Conservation (phyloP, 2,329 filamentous ascomycete species). For the Monosporascus sp. region DNA sequence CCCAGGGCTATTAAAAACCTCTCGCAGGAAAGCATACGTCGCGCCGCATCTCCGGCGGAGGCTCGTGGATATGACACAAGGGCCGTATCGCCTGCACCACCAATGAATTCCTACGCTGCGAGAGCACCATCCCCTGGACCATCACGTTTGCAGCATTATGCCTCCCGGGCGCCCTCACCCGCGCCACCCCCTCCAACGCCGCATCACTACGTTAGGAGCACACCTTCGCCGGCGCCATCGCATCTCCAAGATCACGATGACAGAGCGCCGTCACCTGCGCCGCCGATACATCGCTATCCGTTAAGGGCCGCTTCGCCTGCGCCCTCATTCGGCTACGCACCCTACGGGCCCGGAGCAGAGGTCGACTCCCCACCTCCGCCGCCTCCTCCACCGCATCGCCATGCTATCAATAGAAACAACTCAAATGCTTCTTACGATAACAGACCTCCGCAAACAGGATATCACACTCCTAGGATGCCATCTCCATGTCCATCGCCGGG, state of each 20-base stretch:
- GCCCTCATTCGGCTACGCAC: conserved; percentile 33
- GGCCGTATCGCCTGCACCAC: conserved; percentile 20
- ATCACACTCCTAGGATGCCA: conserved; percentile 50
- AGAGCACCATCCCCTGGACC: conserved; percentile 28
- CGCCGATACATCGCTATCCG: conserved; percentile 18
- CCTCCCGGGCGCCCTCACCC: conserved; percentile 27
- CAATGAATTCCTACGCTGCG: conserved; percentile 7
- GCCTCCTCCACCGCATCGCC: conserved; percentile 77
- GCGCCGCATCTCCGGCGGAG: conserved; percentile 16
- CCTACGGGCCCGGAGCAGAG: conserved; percentile 26
- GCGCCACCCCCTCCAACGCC: conserved; percentile 22
- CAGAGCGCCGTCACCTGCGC: conserved; percentile 35
- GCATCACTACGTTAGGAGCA: conserved; percentile 14
- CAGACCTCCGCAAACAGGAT: conserved; percentile 28
- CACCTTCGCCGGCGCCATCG: conserved; percentile 22
- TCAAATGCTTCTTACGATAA: conserved; percentile 34
- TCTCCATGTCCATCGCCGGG: conserved; percentile 66
- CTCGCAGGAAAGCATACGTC: conserved; percentile 12
- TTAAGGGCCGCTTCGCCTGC: conserved; percentile 32
- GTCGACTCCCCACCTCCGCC: conserved; percentile 67
- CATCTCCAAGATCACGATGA: conserved; percentile 19
- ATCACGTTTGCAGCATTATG: conserved; percentile 16
- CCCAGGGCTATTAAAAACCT: conserved; percentile 29
- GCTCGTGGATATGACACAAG: conserved; percentile 15
- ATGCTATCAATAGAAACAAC: conserved; percentile 34